These are phyloP conservation scores for Petunia hybrid DNA, from an alignment of 305 asterid genomes.

Conservation along the genomic window DNA sequence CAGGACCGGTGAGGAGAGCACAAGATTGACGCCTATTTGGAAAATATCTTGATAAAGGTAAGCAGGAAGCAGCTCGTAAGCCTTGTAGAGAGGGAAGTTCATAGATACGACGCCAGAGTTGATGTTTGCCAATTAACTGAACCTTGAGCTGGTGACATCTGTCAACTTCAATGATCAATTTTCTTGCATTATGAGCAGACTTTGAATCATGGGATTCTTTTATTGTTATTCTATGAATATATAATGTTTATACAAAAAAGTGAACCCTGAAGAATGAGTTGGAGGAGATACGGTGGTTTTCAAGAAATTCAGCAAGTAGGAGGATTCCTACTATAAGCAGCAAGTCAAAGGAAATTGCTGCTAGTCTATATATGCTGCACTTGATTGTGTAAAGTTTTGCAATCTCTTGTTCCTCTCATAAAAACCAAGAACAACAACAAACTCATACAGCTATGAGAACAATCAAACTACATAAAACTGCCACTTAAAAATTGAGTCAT, in stretches of 20 bases:
- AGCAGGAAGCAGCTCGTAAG: too few species aligned
- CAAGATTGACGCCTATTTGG: too few species aligned
- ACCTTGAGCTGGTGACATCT: neutral
- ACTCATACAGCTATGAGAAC: neutral
- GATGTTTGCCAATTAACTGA: neutral
- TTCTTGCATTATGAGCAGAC: slow-evolving; percentile 7
- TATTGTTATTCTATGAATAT: neutral
- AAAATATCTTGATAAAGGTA: too few species aligned
- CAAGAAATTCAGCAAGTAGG: neutral
- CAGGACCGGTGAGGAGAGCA: neutral
- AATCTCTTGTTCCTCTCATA: neutral
- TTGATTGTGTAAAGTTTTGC: neutral
- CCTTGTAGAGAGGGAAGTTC: neutral
- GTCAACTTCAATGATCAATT: neutral
- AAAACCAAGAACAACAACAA: neutral
- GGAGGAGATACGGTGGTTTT: too few species aligned
- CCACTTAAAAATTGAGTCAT: neutral
- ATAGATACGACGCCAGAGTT: too few species aligned
- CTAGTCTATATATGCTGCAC: neutral
- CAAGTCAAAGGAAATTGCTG: neutral
- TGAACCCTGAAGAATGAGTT: neutral
- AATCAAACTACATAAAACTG: neutral
- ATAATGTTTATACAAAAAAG: too few species aligned
- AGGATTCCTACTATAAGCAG: neutral
- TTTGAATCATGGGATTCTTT: neutral